Evolutionary conservation across 116 monocot species (phyloP), one percentile per base, ranked within the genome.

Genomic region (Iris pallida): DNA sequence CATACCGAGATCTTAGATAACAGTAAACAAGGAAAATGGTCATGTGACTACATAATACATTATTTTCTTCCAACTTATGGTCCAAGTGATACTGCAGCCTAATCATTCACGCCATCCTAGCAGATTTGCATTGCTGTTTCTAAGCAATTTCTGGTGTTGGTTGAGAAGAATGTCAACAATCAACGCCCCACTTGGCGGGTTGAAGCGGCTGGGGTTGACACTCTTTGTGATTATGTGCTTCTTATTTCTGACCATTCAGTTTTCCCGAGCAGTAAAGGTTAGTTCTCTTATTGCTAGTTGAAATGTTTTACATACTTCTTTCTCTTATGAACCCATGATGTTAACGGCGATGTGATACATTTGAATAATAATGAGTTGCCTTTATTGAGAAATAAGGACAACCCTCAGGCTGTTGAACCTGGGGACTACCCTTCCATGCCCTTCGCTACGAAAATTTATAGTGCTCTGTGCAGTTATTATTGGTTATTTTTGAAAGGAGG

Each of bases 181-280:
- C 70, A 72, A 62, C 86, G 92, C 57, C 96, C 96, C 73, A 5
- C 71, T 47, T 89, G 85, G 87, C 77, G 96, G 20, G 30, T 92
- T 47, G 72, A 92, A 75, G 85, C 89, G 61, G 60, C 89, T 56
- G 74, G 68, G 79, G 72, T 96, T 64, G 81, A 92, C 69, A 48
- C 63, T 15, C 55, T 61, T 14, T 73, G 70, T 58, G 72, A 81
- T 67, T 80, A 76, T 73, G 87, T 87, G 45, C 89, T 92, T 72
- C 86, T 96, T 54, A 81, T 96, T 5, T 75, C 80, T 18, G 92
- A 96, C 62, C 89, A 92, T 72, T 87, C 96, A 40, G 45, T 89
- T 64, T 87, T 96, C 71, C 43, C 68, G 6, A 68, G 46, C 7
- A 76, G 89, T 89, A 87, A 69, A 69, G 55, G 67, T 20, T 61